Evolutionary conservation across 495 filamentous ascomycete species (phyloP).

Genomic region (Aspergillus coremiiformis): DNA sequence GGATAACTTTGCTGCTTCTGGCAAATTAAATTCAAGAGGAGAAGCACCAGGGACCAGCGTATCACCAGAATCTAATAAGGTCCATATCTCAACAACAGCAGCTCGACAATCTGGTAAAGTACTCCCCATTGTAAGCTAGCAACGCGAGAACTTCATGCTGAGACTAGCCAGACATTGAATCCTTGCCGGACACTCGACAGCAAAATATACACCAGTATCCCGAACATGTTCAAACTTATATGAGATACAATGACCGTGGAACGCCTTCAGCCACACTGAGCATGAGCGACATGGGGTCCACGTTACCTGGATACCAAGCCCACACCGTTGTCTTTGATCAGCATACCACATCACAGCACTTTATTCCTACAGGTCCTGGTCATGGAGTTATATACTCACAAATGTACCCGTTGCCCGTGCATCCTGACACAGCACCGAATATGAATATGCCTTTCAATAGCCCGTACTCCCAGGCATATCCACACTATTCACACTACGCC

Average conservation of each 20-base stretch:
- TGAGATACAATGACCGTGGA: conserved; percentile 22
- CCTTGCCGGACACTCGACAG: conserved; percentile 14
- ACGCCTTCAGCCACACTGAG: conserved; percentile 28
- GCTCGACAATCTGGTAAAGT: conserved; percentile 23
- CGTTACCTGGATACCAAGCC: conserved; percentile 35
- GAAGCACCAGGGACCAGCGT: conserved; percentile 14
- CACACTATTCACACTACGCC: conserved; percentile 14
- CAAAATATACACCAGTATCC: conserved; percentile 20
- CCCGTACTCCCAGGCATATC: conserved; percentile 24
- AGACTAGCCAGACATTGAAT: conserved; percentile 16
- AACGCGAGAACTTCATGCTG: conserved; percentile 1
- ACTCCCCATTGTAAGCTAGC: neutral
- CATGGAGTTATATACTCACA: conserved; percentile 32
- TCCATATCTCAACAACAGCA: conserved; percentile 9
- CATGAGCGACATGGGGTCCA: conserved; percentile 40
- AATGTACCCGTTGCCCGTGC: conserved; percentile 30
- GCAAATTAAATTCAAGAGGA: conserved; percentile 17
- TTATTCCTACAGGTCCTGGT: conserved; percentile 17
- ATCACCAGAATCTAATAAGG: conserved; percentile 11
- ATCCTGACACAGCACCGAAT: conserved; percentile 19
- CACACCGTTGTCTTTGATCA: conserved; percentile 26
- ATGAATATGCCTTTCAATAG: conserved; percentile 22
- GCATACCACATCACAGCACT: conserved; percentile 27
- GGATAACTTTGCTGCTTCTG: conserved; percentile 26
- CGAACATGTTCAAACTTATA: conserved; percentile 13